Percentiles rank a stretch among this genome's conserved stretches.
Evolutionary conservation across 2,329 filamentous ascomycete species (phyloP).

Genomic region (Phaeomoniella chlamydospora): DNA sequence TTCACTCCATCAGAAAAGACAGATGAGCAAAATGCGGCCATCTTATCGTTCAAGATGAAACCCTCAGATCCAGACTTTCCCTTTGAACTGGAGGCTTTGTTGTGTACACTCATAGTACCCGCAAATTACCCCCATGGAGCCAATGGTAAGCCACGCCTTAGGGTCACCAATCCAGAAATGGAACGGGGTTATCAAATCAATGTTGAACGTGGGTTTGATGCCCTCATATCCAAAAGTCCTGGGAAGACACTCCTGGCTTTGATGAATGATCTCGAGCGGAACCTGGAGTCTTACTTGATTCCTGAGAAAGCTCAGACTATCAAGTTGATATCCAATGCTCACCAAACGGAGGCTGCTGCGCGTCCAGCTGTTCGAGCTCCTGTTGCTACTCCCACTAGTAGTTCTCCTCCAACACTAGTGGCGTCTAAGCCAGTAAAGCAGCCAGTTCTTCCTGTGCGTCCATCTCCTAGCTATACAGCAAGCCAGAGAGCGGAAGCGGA

Average conservation of each 20-base stretch:
- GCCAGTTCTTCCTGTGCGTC: neutral
- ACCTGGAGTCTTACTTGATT: constrained; percentile 55
- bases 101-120: constrained; percentile 55
- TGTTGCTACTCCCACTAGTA: neutral
- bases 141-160: constrained; percentile 38
- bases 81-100: constrained; percentile 54
- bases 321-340: constrained; percentile 49
- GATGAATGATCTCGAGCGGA: constrained; percentile 57
- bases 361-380: neutral
- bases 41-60: constrained; percentile 47
- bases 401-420: constrained; percentile 3
- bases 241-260: constrained; percentile 48
- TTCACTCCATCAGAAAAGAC: constrained; percentile 38
- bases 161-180: constrained; percentile 55
- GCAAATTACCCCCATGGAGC: constrained; percentile 40
- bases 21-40: constrained; percentile 34
- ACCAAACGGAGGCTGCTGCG: constrained; percentile 17
- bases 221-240: constrained; percentile 40
- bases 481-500: constrained; percentile 50
- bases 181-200: constrained; percentile 61
- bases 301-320: constrained; percentile 58
- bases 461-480: constrained; percentile 29
- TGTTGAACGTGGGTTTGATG: constrained; percentile 59
- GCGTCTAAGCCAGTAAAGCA: constrained; percentile 1
- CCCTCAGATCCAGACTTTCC: constrained; percentile 77